Evolutionary conservation across 345 rosid species (phyloP), one percentile per base, ranked within the genome.

Genomic region (Anastatica hierochuntica): DNA sequence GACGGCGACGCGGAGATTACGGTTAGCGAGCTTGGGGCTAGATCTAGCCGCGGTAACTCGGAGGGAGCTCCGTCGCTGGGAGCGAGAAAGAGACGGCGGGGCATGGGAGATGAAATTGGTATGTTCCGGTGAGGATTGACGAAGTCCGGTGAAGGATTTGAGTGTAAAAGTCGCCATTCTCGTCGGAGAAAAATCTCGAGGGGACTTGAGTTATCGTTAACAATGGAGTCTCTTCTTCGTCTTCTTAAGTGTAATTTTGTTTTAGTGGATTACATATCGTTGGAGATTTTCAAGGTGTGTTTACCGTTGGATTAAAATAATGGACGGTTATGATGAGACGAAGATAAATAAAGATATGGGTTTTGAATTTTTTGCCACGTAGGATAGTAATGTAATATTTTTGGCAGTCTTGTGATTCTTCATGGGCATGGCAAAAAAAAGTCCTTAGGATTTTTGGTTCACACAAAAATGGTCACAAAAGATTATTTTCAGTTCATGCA

Each of bases 1-100:
- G 59, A 86, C 89, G 8, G 96, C 98, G 29, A 84, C 96, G 9
- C 90, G 76, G 67, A 90, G 95, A 30, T 72, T 81, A 24, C 97
- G 82, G 75, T 68, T 72, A 24, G 78, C 60, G 53, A 85, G 72
- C 29, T 75, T 82, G 10, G 90, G 92, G 23, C 79, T 76, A 33
- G 74, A 43, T 67, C 56, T 86, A n/a, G 80, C 38, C 20, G 90
- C 88, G 35, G 68, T 44, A 6, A 69, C 58, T 15, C 52, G 38
- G 40, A 69, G 73, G 46, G 62, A 47, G 60, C 29, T 60, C 0
- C 73, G 64, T 43, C 65, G 45, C 56, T 58, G 45, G 18, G 29
- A 24, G 52, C 52, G 24, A 6, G 53, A 26, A 38, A 70, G 40
- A 4, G 63, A 57, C 0, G 70, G 51, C 7, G 58, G 56, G 1